phyloP scores from a whole-genome alignment of 495 filamentous ascomycete genomes.

The Parathielavia appendiculata region DNA sequence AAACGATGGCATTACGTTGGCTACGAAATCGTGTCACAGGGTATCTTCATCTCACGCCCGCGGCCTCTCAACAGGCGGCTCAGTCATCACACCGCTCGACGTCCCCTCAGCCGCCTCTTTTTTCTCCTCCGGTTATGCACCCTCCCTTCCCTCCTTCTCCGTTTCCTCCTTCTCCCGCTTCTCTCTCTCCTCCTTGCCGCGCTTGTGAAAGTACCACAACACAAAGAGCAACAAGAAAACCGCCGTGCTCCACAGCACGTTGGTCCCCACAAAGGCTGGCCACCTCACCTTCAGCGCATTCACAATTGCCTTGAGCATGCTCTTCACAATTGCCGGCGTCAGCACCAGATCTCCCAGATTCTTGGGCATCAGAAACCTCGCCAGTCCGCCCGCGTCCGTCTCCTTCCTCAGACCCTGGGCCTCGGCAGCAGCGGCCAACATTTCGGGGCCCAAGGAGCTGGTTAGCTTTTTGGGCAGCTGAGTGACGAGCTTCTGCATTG shows the following conservation, averaged over 20 bases:
- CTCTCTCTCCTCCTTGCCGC: slow-evolving; percentile 76
- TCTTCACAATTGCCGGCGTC: slow-evolving; percentile 75
- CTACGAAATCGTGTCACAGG: neutral
- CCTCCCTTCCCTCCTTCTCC: slow-evolving; percentile 1
- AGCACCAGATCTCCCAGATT: slow-evolving; percentile 73
- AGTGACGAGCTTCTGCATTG: slow-evolving; percentile 81
- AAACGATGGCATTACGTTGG: neutral
- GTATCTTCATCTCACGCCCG: slow-evolving; percentile 11
- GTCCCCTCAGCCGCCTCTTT: slow-evolving; percentile 5
- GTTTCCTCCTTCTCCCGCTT: slow-evolving; percentile 52
- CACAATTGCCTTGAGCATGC: slow-evolving; percentile 78
- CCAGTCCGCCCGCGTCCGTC: slow-evolving; percentile 27
- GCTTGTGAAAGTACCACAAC: slow-evolving; percentile 96
- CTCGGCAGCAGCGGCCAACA: slow-evolving; percentile 60
- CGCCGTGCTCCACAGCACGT: slow-evolving; percentile 78
- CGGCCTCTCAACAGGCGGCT: slow-evolving; percentile 8
- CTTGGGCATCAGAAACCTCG: slow-evolving; percentile 36
- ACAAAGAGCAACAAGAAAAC: slow-evolving; percentile 82
- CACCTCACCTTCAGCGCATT: slow-evolving; percentile 77
- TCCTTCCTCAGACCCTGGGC: slow-evolving; percentile 52
- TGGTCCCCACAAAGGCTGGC: slow-evolving; percentile 78
- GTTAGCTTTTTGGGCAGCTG: slow-evolving; percentile 79
- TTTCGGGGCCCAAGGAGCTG: slow-evolving; percentile 65
- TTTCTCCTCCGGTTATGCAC: neutral
- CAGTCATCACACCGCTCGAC: slow-evolving; percentile 5